Conservation (phyloP, 345 rosid species). For the Adansonia digitata region DNA sequence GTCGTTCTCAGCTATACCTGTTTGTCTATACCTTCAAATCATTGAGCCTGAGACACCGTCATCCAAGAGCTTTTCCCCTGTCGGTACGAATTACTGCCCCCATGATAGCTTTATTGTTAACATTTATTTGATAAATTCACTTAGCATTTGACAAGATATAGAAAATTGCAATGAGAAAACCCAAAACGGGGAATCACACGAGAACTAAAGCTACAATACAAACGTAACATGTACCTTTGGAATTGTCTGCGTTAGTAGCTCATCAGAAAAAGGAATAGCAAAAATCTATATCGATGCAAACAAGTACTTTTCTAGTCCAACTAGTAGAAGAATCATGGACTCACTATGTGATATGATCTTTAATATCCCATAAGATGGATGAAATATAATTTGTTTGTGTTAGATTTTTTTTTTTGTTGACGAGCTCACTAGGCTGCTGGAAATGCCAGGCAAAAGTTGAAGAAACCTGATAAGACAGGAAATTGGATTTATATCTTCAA, state of each 20-base stretch:
- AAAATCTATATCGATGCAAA: background rate
- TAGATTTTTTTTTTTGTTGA: no score
- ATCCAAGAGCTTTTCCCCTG: background rate
- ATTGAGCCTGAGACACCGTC: background rate
- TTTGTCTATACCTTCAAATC: conserved; percentile 6
- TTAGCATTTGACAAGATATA: background rate
- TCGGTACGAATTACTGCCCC: background rate
- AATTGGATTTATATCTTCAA: no score
- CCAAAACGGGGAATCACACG: background rate
- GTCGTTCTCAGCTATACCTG: no score
- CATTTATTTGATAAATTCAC: background rate
- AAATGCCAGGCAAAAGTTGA: no score
- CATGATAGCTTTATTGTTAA: background rate
- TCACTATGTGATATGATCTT: no score
- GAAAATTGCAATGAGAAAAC: background rate
- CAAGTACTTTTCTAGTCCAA: background rate
- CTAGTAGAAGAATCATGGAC: background rate
- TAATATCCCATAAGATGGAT: no score
- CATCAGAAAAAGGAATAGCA: background rate
- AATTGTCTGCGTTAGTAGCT: background rate
- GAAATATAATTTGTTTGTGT: no score
- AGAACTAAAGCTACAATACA: background rate
- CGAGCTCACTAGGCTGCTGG: no score
- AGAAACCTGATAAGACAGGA: no score
- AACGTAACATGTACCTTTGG: background rate